Evolutionary conservation across 106 monocot species (phyloP), one percentile per base, ranked within the genome.

Genomic region (Triglochin maritima): DNA sequence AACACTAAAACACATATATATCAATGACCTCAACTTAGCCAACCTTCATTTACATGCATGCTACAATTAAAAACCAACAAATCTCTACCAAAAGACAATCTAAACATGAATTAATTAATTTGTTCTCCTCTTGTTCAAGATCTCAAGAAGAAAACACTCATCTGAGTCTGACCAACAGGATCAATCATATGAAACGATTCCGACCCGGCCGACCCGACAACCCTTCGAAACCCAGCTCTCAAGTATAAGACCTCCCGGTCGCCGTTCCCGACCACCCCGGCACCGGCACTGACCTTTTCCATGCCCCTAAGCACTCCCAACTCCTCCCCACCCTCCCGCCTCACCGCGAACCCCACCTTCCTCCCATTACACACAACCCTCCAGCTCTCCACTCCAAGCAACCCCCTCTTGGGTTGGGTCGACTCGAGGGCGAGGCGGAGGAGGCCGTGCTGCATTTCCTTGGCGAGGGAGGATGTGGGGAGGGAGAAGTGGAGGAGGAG

Each of bases 141-240:
- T 46, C 63, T 45, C 42, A 71, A 10, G 29, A 71, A 43, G 46
- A 86, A 90, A 44, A 90, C 70, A 57, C 86, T 90, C n/a, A 90
- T 74, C 75, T 90, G 75, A 1, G 69, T 29, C 59, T 82, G 76
- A 5, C 85, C 82, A 2, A 67, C 80, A 45, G 88, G 88, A 58
- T 85, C 80, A 47, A 85, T 78, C 85, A 89, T 82, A 57, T 89
- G 82, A 54, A 89, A 89, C 29, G 85, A 82, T 72, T 89, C 82
- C 46, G 85, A 89, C 59, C 85, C 85, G 14, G 52, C 60, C 4
- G 88, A 89, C 10, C 85, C 88, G 42, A 80, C 17, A 4, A 89
- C 88, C 46, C 88, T 62, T 60, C 82, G 73, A 47, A 82, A 89
- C 2, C 76, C 66, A 3, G 88, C 84, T 49, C 88, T 53, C 17